phyloP scores from a whole-genome alignment of 106 monocot species.

The Apostasia ramifera region DNA sequence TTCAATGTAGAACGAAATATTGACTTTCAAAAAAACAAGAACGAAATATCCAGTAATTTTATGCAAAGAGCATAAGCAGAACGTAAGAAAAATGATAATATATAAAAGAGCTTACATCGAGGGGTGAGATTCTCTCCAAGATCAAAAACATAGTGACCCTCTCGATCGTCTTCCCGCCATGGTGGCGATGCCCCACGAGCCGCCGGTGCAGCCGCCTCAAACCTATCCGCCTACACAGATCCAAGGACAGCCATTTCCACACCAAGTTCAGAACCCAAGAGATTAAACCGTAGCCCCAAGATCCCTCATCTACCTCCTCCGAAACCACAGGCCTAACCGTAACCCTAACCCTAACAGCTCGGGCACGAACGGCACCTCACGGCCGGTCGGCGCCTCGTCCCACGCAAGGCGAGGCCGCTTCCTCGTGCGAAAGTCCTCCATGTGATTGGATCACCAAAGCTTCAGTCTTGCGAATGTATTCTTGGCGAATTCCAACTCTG shows the following conservation, averaged over 20 bases:
- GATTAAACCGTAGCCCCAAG: conserved; percentile 18
- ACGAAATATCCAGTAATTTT: not conserved
- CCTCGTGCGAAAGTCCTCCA: conserved; percentile 43
- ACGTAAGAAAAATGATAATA: not conserved
- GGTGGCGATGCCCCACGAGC: conserved; percentile 58
- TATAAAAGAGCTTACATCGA: conserved; percentile 48
- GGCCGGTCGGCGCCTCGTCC: conserved; percentile 29
- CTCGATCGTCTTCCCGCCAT: conserved; percentile 71
- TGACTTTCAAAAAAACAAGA: conserved; percentile 1
- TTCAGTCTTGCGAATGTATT: not conserved
- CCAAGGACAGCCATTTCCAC: conserved; percentile 14
- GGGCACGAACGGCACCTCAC: conserved; percentile 13
- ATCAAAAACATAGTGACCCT: conserved; percentile 85
- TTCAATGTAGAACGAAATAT: not conserved
- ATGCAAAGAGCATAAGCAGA: not conserved
- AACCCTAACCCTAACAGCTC: conserved; percentile 15
- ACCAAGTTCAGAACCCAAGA: conserved; percentile 5
- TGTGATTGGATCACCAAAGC: not conserved
- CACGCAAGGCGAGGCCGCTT: conserved; percentile 55
- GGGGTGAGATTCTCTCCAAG: conserved; percentile 90
- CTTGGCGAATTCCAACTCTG: not conserved
- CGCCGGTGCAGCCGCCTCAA: conserved; percentile 17
- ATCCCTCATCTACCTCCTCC: not conserved
- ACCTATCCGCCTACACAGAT: conserved; percentile 26
- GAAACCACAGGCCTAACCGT: conserved; percentile 3